Evolutionary conservation across 208 protist genomes (phyloP).

Genomic region (Leishmania turanica): DNA sequence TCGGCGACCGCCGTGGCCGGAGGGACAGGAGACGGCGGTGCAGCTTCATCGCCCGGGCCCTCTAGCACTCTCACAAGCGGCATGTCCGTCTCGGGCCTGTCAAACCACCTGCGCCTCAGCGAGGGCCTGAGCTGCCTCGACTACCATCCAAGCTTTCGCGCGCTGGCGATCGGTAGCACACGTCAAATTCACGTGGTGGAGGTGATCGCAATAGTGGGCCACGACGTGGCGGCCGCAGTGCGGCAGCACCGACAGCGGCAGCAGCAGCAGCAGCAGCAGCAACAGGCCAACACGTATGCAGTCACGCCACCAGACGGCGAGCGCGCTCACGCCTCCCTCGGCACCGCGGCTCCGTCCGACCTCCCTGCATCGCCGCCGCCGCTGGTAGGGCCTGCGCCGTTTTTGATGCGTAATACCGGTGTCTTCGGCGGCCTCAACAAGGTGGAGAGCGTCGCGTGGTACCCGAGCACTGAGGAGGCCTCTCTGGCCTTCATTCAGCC

Average conservation of each 20-base stretch:
- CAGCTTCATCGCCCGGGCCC: not conserved
- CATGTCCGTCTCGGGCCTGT: constrained; percentile 22
- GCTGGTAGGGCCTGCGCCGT: constrained; percentile 21
- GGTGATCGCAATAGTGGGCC: constrained; percentile 48
- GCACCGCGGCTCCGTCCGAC: not conserved
- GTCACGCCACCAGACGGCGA: not conserved
- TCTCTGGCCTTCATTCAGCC: constrained; percentile 82
- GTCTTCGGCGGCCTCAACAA: constrained; percentile 68
- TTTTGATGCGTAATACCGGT: constrained; percentile 57
- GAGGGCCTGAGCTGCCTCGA: constrained; percentile 67
- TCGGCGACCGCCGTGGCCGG: not conserved
- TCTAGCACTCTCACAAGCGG: constrained; percentile 18
- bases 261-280: constrained; percentile 11
- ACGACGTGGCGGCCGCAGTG: constrained; percentile 31
- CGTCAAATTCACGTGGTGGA: constrained; percentile 74
- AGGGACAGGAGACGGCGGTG: constrained; percentile 4
- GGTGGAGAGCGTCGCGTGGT: constrained; percentile 78
- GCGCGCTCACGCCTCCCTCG: not conserved
- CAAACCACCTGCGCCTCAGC: constrained; percentile 45
- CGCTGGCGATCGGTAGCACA: constrained; percentile 73
- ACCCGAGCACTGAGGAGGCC: constrained; percentile 66
- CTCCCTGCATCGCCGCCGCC: constrained; percentile 1
- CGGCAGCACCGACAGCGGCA: constrained; percentile 15
- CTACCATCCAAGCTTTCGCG: constrained; percentile 67
- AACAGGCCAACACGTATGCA: not conserved